Base-by-base conservation (phyloP, 2,329 filamentous ascomycete genomes). In the Colletotrichum musicola region DNA sequence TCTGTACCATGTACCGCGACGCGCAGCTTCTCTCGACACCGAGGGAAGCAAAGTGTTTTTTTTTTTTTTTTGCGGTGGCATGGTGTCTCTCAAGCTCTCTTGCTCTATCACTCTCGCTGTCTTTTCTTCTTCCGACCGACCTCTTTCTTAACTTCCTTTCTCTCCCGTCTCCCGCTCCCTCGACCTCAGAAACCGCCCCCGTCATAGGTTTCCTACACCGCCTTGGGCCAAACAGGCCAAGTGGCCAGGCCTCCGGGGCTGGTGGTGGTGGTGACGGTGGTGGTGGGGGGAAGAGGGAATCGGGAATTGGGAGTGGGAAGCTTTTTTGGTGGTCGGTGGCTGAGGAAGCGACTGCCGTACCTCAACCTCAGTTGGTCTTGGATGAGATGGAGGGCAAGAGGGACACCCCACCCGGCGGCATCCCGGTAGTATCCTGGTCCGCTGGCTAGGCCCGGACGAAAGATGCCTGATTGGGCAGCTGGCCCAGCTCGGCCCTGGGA, bases 391-490 rank as follows among this genome's bases (percentile, higher is more conserved):
- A 68, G 55, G 68, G 22, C 40, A 58, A 7, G 7, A 25, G 7
- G 7, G 30, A 35, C 30, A 35, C 30, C 42, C 49, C n/a, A 49
- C 18, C 46, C 54, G 64, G 62, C 49, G 44, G 13, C 68, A 65
- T 68, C 61, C 79, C 77, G 77, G 79, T 73, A 72, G 71, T 77
- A 77, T 77, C 77, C 78, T 81, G 76, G 76, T 75, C 79, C 74
- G 77, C 75, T 79, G 78, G 75, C 78, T 86, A 84, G 84, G 73
- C 77, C 81, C 83, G 82, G 84, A 74, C 75, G 72, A 80, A 75
- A 74, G 77, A 77, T 83, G 77, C 83, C 81, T 77, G 74, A 84
- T 88, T 86, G 82, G 85, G 83, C 80, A 84, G 77, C 74, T 79
- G 75, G 75, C 78, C 81, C 78, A 77, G 78, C 81, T 80, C 78